Conservation (phyloP, 2,329 filamentous ascomycete genomes). For the Ophiocordyceps australis region DNA sequence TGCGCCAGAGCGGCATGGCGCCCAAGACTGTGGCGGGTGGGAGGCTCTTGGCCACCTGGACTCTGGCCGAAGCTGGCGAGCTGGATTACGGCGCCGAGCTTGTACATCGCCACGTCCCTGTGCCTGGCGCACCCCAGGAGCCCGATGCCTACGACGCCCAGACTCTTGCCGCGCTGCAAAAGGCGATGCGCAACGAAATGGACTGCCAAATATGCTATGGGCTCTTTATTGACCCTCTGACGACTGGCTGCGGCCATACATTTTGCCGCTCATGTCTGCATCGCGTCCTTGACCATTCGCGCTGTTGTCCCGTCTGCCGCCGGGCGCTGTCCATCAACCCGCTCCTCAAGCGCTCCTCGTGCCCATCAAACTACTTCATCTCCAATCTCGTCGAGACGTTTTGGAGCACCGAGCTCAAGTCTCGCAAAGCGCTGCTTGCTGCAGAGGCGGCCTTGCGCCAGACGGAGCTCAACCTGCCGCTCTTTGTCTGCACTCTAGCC, state of each 20-base stretch:
- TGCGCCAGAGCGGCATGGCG: constrained; percentile 14
- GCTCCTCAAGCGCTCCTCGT: constrained; percentile 18
- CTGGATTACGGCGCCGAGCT: constrained; percentile 38
- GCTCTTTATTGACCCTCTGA: constrained; percentile 64
- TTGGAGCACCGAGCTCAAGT: constrained; percentile 47
- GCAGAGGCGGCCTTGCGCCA: constrained; percentile 37
- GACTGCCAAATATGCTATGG: constrained; percentile 84
- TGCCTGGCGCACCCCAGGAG: constrained; percentile 9
- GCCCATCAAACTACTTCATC: constrained; percentile 43
- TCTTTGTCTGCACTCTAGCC: constrained; percentile 70
- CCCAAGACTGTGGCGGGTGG: constrained; percentile 30
- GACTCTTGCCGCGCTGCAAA: constrained; percentile 35
- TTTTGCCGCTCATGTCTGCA: constrained; percentile 70
- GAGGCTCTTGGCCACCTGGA: constrained; percentile 46
- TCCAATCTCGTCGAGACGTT: constrained; percentile 44
- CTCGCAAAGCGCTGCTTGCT: constrained; percentile 34
- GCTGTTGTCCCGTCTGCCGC: constrained; percentile 67
- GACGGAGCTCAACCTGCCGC: constrained; percentile 41
- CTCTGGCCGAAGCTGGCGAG: constrained; percentile 41
- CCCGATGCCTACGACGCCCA: constrained; percentile 7
- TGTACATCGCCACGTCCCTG: constrained; percentile 19
- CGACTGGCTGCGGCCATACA: constrained; percentile 75
- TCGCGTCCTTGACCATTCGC: constrained; percentile 58
- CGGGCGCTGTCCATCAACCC: constrained; percentile 36
- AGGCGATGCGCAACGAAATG: constrained; percentile 47